Evolutionary conservation across 2,329 filamentous ascomycete species (phyloP).

Genomic region (Coniochaeta pulveracea): DNA sequence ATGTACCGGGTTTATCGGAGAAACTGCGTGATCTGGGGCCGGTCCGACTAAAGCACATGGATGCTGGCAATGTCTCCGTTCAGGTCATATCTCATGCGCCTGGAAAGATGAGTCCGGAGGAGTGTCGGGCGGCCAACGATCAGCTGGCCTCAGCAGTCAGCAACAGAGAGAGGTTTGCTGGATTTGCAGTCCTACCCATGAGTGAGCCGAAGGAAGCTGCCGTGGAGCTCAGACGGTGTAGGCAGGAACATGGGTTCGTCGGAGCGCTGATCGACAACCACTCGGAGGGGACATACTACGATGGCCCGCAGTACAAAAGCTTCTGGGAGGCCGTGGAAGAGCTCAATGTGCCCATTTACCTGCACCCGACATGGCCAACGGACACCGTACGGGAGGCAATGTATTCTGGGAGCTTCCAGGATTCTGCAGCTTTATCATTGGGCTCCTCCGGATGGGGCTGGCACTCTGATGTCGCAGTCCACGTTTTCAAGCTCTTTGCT

Average conservation of each 20-base stretch:
- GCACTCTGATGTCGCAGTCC: constrained; percentile 35
- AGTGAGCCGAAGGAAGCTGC: constrained; percentile 23
- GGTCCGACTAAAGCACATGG: constrained; percentile 11
- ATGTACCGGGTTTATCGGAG: not conserved
- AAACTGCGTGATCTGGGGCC: constrained; percentile 8
- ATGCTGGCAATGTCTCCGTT: constrained; percentile 8
- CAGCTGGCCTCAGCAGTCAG: constrained; percentile 7
- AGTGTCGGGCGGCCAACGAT: constrained; percentile 9
- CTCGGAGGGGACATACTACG: constrained; percentile 23
- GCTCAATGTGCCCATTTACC: constrained; percentile 27
- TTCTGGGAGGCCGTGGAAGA: constrained; percentile 23
- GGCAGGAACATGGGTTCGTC: constrained; percentile 28
- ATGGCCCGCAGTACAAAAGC: constrained; percentile 25
- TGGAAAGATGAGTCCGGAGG: constrained; percentile 5
- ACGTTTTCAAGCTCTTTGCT: constrained; percentile 34
- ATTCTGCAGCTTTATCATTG: constrained; percentile 15
- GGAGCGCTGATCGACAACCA: constrained; percentile 33
- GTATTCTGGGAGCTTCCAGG: constrained; percentile 17
- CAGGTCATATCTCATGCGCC: constrained; percentile 12
- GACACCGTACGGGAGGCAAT: constrained; percentile 11
- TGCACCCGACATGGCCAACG: constrained; percentile 23
- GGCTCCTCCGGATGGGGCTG: constrained; percentile 33
- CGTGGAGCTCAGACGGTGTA: constrained; percentile 23
- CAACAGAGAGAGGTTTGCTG: constrained; percentile 9
- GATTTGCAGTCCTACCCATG: constrained; percentile 17